Evolutionary conservation across 2,329 filamentous ascomycete species (phyloP).

Genomic region (Aspergillus ochraceus): DNA sequence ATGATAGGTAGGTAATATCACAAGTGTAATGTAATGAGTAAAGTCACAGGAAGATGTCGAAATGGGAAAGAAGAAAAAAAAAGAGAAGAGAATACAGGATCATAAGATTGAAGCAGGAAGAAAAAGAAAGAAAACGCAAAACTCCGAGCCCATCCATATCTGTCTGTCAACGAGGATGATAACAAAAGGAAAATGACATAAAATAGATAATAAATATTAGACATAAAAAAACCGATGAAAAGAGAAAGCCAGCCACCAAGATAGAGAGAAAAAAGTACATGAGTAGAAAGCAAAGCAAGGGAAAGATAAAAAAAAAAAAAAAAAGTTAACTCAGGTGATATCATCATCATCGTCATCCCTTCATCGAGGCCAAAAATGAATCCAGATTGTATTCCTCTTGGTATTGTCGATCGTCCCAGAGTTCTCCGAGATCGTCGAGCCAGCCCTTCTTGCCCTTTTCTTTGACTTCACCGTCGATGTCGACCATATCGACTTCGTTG

Average conservation of each 20-base stretch:
- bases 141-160: background rate
- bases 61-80: background rate
- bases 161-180: background rate
- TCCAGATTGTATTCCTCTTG: conserved; percentile 97
- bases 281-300: background rate
- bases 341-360: conserved; percentile 42
- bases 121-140: background rate
- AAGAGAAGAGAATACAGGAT: background rate
- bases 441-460: conserved; percentile 97
- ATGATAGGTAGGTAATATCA: background rate
- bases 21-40: background rate
- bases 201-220: background rate
- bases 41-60: background rate
- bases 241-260: background rate
- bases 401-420: conserved; percentile 98
- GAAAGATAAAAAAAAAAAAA: background rate
- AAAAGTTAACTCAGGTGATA: background rate
- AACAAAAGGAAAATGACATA: background rate
- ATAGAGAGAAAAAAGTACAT: background rate
- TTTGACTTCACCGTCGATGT: conserved; percentile 86
- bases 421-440: conserved; percentile 88
- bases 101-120: background rate
- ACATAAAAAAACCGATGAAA: background rate
- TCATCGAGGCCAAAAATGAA: conserved; percentile 93
- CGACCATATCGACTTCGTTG: conserved; percentile 73